These are phyloP conservation scores for Stenocarpella maydis DNA, from an alignment of 2,329 filamentous ascomycete species.

Conservation along the genomic window DNA sequence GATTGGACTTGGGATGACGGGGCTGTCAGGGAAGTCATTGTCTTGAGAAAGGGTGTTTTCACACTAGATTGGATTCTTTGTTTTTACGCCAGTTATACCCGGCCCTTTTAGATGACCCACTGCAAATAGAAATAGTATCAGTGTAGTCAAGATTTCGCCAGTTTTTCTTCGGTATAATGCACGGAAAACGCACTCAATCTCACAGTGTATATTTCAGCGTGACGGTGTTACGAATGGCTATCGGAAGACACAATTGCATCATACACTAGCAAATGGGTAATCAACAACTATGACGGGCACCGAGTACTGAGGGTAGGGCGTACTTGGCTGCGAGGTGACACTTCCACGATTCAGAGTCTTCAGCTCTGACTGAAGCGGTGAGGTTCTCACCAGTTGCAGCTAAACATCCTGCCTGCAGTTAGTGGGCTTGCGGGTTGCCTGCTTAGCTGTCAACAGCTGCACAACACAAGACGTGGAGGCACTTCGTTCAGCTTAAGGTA, in stretches of 20 bases:
- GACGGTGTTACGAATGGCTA: background rate
- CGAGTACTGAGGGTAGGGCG: too few species aligned
- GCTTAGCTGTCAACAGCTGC: too few species aligned
- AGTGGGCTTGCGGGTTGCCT: too few species aligned
- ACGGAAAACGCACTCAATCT: background rate
- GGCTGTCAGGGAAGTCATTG: accelerated
- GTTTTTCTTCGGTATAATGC: background rate
- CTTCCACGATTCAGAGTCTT: background rate
- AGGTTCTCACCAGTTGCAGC: background rate
- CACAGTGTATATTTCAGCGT: background rate
- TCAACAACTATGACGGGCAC: too few species aligned
- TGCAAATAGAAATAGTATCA: background rate
- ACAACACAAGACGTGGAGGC: too few species aligned
- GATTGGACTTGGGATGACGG: background rate
- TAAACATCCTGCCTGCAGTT: too few species aligned
- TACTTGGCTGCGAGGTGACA: too few species aligned
- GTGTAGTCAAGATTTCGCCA: background rate
- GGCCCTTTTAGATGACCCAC: background rate
- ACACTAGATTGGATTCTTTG: background rate
- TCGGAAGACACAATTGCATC: background rate
- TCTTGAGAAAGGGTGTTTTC: background rate
- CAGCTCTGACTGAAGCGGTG: background rate
- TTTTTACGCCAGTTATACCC: too few species aligned
- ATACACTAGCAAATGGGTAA: too few species aligned
- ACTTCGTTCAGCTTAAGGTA: too few species aligned